Evolutionary conservation across 345 rosid genomes (phyloP), one percentile per base, ranked within the genome.

Genomic region (Eutrema japonicum): DNA sequence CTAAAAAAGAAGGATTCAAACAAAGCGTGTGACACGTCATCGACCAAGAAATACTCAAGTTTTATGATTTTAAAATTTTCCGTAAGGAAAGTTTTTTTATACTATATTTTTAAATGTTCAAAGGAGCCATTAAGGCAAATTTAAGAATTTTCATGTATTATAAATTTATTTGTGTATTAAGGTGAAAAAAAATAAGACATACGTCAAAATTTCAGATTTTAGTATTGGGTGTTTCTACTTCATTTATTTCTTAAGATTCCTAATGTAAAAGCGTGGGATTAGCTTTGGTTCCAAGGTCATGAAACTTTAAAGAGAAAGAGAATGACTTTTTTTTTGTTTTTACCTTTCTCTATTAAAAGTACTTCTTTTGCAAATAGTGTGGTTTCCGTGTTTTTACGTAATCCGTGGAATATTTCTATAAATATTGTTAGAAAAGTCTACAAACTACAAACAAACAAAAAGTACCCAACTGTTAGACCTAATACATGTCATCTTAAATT

Each of bases 21-120:
- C 37, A 47, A 22, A 68, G 49, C 65, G 57, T 49, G 45, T 69
- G 79, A 46, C 75, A 76, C 75, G 75, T 76, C 65, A 27, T 46
- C 5, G 13, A 51, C 1, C 11, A 46, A 2, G 46, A 58, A 45
- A 8, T 14, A 16, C 7, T 18, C 6, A 4, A 2, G 2, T 8
- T 56, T 33, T 30, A 12, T 37, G 60, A 27, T 66, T 66, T 37
- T 16, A 65, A 65, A 36, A 64, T 4, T 14, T 32, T 43, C 64
- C 64, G 36, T 3, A 70, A 70, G 48, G 57, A 37, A 55, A 35
- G 27, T 26, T 42, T 27, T 9, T 67, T 22, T 22, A 18, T 0
- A 46, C 2, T 37, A 13, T 67, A 50, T 66, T 13, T 38, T 26
- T 40, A 1, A 3, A 38, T 65, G 46, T 65, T 36, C 3, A 41